phyloP scores from a whole-genome alignment of 108 stramenopile genomes.

The Cylindrotheca fusiformis region DNA sequence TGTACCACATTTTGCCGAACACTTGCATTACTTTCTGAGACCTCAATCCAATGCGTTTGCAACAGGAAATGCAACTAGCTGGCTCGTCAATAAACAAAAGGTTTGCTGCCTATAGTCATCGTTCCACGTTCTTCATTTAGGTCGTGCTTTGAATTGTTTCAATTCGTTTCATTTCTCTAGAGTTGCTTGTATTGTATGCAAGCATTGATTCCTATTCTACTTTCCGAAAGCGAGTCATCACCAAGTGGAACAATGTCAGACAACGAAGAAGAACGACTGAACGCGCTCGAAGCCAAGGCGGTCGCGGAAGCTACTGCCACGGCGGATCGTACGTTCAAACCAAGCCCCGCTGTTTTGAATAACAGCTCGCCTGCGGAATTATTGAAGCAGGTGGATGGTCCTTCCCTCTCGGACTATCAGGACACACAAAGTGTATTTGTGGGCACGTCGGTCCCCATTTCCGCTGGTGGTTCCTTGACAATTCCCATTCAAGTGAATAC shows the following conservation, averaged over 20 bases:
- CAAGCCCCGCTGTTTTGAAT: slow-evolving; percentile 59
- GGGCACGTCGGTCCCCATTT: slow-evolving; percentile 67
- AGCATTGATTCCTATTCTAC: neutral
- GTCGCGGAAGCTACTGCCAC: slow-evolving; percentile 78
- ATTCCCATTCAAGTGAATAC: slow-evolving; percentile 80
- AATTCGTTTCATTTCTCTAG: no score
- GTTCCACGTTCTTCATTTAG: no score
- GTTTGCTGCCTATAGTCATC: no score
- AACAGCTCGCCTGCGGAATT: slow-evolving; percentile 49
- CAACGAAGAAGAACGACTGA: slow-evolving; percentile 17
- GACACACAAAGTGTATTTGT: slow-evolving; percentile 62
- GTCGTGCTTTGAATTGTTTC: no score
- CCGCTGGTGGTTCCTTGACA: slow-evolving; percentile 62
- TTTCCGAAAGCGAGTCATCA: neutral
- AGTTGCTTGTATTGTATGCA: no score
- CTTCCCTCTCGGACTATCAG: slow-evolving; percentile 45
- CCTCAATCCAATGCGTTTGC: no score
- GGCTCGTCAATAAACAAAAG: no score
- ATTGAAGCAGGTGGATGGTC: slow-evolving; percentile 76
- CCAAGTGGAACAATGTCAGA: neutral
- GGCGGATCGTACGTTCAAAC: slow-evolving; percentile 65
- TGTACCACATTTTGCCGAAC: no score
- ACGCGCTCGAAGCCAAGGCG: slow-evolving; percentile 68
- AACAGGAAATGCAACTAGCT: no score
- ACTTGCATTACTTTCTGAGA: no score